Evolutionary conservation across 352 stramenopile species (phyloP).

Genomic region (Phytophthora idaei): DNA sequence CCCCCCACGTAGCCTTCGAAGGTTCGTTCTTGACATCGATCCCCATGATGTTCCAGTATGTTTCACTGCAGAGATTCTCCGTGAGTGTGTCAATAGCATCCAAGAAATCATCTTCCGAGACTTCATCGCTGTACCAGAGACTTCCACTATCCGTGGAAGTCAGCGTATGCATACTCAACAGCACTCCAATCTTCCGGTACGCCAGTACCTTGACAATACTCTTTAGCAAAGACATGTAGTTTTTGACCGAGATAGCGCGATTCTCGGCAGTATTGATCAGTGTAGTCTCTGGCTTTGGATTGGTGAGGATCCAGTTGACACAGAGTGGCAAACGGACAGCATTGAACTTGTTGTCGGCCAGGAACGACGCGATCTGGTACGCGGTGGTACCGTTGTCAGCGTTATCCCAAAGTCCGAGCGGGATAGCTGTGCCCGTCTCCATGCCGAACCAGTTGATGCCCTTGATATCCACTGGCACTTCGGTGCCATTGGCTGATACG

Average conservation of each 20-base stretch:
- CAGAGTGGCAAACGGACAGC: conserved; percentile 74
- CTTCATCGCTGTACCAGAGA: conserved; percentile 52
- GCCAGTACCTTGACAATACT: conserved; percentile 57
- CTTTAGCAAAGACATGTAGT: conserved; percentile 57
- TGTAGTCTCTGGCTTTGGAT: conserved; percentile 50
- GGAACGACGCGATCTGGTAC: conserved; percentile 77
- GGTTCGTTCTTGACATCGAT: conserved; percentile 74
- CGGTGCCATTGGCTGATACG: conserved; percentile 59
- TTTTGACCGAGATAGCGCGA: conserved; percentile 59
- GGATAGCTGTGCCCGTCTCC: conserved; percentile 73
- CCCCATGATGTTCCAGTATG: conserved; percentile 67
- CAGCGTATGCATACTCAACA: conserved; percentile 71
- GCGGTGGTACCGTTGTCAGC: conserved; percentile 70
- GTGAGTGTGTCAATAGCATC: conserved; percentile 57
- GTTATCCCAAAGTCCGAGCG: conserved; percentile 77
- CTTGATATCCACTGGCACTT: conserved; percentile 63
- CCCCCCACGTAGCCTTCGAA: conserved; percentile 54
- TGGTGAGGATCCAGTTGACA: conserved; percentile 59
- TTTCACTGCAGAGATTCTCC: conserved; percentile 47
- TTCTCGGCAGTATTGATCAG: conserved; percentile 66
- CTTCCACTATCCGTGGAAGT: conserved; percentile 44
- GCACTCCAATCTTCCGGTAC: conserved; percentile 63
- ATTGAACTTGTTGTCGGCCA: conserved; percentile 81
- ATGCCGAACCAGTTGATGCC: conserved; percentile 82
- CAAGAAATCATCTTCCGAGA: conserved; percentile 50